phyloP scores from a whole-genome alignment of 129 eudicot species.

The Artemisia tridentata region DNA sequence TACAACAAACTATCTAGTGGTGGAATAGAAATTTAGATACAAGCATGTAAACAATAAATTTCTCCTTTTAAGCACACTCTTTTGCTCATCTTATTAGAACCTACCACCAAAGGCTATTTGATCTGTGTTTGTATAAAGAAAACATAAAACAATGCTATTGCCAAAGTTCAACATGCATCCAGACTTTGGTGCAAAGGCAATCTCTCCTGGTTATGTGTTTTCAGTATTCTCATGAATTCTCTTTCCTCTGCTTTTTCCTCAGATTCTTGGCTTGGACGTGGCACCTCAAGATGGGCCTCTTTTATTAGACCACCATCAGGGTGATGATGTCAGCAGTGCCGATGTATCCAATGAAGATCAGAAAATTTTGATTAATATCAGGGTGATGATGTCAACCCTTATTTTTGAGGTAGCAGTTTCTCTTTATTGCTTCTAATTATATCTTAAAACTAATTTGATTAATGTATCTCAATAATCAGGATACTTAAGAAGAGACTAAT shows the following conservation, averaged over 20 bases:
- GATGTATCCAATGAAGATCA: slow-evolving; percentile 38
- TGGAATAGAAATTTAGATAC: not conserved
- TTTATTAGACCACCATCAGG: slow-evolving; percentile 34
- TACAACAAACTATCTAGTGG: not conserved
- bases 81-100: slow-evolving; percentile 4
- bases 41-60: not conserved
- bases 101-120: not conserved
- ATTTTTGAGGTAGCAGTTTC: too few relatives aligned
- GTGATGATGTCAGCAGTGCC: slow-evolving; percentile 32
- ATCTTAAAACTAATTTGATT: slow-evolving; percentile 4
- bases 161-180: not conserved
- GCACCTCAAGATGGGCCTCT: slow-evolving; percentile 40
- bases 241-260: not conserved
- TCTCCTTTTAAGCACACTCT: not conserved
- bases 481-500: slow-evolving; percentile 26
- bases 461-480: slow-evolving; percentile 26
- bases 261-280: slow-evolving; percentile 58
- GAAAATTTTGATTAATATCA: not conserved
- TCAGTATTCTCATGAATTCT: slow-evolving; percentile 5
- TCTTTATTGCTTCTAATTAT: not conserved
- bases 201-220: not conserved
- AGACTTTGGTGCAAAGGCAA: not conserved
- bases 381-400: too few relatives aligned
- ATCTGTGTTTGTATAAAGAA: not conserved
- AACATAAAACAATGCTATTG: not conserved